A percentile compares a stretch with the other conserved stretches of the same genome.
These are phyloP conservation scores for Magnolia officinalis DNA, from an alignment of 164 flowering plant genomes.

Conservation along the genomic window DNA sequence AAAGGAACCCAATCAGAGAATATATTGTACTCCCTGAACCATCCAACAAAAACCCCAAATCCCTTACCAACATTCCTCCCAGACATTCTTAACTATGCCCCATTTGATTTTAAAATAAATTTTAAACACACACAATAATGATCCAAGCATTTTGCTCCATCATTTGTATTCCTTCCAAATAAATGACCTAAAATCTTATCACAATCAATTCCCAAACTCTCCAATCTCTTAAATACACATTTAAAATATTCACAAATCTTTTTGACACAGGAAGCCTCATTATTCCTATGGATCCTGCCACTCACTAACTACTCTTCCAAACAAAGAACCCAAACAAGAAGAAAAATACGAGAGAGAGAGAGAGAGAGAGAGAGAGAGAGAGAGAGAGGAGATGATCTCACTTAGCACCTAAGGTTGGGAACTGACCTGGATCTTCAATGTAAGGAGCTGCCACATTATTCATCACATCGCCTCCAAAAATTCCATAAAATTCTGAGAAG, in stretches of 20 bases:
- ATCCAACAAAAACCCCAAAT: constrained; percentile 46
- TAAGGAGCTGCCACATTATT: too few species aligned
- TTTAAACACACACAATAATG: constrained; percentile 4
- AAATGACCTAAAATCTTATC: constrained; percentile 40
- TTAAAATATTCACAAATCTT: too few species aligned
- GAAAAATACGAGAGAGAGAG: too few species aligned
- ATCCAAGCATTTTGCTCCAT: constrained; percentile 44
- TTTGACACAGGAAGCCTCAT: too few species aligned
- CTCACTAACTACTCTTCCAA: too few species aligned
- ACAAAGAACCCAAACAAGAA: too few species aligned
- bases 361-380: too few species aligned
- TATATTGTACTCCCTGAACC: constrained; percentile 35
- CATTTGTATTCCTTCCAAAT: constrained; percentile 27
- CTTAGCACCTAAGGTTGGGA: too few species aligned
- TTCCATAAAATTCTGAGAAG: constrained; percentile 9
- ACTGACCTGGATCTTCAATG: too few species aligned
- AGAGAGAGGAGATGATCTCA: too few species aligned
- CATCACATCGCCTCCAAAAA: too few species aligned
- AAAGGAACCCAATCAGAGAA: constrained; percentile 34
- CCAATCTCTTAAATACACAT: constrained; percentile 30
- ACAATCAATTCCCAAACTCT: constrained; percentile 32
- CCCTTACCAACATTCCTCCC: constrained; percentile 25
- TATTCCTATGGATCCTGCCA: too few species aligned
- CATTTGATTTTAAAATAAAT: constrained; percentile 22
- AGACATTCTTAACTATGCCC: constrained; percentile 40